These are phyloP conservation scores for Ministeria vibrans DNA, from an alignment of 78 protist genomes.

Conservation along the genomic window DNA sequence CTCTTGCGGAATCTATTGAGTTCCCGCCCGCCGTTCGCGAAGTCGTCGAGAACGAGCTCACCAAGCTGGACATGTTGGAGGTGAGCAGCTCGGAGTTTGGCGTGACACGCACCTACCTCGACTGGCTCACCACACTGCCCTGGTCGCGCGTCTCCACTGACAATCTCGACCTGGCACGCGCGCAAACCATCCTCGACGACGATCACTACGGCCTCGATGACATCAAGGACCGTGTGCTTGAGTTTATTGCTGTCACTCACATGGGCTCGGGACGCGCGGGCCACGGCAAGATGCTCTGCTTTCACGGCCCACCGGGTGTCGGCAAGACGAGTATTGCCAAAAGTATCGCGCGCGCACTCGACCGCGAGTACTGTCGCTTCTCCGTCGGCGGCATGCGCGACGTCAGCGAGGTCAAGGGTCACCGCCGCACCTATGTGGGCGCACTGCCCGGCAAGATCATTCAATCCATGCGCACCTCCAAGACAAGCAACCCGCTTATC, in stretches of 20 bases:
- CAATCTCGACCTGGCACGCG: slow-evolving; percentile 24
- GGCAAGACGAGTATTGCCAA: slow-evolving; percentile 90
- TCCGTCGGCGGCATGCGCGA: slow-evolving; percentile 92
- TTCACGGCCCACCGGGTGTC: slow-evolving; percentile 89
- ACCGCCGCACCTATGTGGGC: slow-evolving; percentile 88
- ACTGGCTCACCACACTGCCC: slow-evolving; percentile 86
- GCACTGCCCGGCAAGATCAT: slow-evolving; percentile 95
- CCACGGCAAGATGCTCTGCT: slow-evolving; percentile 86
- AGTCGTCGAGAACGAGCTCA: slow-evolving; percentile 53
- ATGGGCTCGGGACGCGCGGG: slow-evolving; percentile 29
- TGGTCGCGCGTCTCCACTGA: slow-evolving; percentile 69
- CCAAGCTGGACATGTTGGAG: slow-evolving; percentile 45
- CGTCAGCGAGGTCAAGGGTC: slow-evolving; percentile 91
- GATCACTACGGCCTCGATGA: slow-evolving; percentile 88
- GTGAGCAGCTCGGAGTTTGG: slow-evolving; percentile 67
- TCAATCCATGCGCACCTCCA: slow-evolving; percentile 70
- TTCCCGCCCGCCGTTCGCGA: slow-evolving; percentile 26
- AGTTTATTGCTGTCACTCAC: slow-evolving; percentile 82
- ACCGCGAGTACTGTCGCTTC: slow-evolving; percentile 76
- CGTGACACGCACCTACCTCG: slow-evolving; percentile 88
- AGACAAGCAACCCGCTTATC: slow-evolving; percentile 84
- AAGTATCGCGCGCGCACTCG: slow-evolving; percentile 59
- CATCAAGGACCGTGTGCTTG: slow-evolving; percentile 86
- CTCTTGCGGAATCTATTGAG: slow-evolving; percentile 16
- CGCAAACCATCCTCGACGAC: slow-evolving; percentile 11